Percentiles rank a stretch among this genome's conserved stretches.
These are phyloP conservation scores for Tirmania nivea DNA, from an alignment of 495 filamentous ascomycete genomes.

Conservation along the genomic window DNA sequence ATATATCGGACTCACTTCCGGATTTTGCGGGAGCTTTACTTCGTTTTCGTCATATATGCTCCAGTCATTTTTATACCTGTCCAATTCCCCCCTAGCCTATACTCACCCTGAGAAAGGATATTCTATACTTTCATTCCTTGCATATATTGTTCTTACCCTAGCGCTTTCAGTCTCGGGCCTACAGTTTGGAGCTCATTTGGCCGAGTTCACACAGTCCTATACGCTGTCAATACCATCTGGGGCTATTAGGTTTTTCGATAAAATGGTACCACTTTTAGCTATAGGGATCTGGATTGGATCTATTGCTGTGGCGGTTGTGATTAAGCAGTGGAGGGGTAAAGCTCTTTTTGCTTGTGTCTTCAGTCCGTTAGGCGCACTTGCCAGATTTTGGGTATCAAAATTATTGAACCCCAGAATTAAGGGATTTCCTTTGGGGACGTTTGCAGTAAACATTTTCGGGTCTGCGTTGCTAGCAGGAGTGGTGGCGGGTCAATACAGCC, in stretches of 20 bases:
- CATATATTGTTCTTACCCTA: conserved; percentile 45
- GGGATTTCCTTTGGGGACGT: conserved; percentile 74
- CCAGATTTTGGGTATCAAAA: conserved; percentile 49
- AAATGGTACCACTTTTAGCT: conserved; percentile 35
- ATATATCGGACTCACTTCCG: conserved; percentile 78
- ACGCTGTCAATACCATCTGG: conserved; percentile 35
- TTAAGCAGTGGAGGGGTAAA: conserved; percentile 47
- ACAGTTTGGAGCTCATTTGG: conserved; percentile 55
- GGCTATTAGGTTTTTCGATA: conserved; percentile 41
- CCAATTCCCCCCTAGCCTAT: conserved; percentile 42
- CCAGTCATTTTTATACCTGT: conserved; percentile 62
- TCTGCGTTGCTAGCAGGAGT: conserved; percentile 32
- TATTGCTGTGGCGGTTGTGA: conserved; percentile 44
- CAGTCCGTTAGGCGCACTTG: conserved; percentile 58
- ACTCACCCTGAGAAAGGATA: conserved; percentile 38
- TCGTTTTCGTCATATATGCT: conserved; percentile 81
- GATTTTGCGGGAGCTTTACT: conserved; percentile 85
- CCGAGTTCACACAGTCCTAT: conserved; percentile 34
- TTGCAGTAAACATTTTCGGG: conserved; percentile 61
- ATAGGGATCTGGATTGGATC: conserved; percentile 62
- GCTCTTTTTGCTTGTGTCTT: conserved; percentile 65
- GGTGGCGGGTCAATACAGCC: conserved; percentile 42
- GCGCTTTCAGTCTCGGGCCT: conserved; percentile 46
- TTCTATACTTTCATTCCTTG: conserved; percentile 57
- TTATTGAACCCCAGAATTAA: conserved; percentile 41